phyloP scores from a whole-genome alignment of 495 filamentous ascomycete genomes.

The Hypoxylon crocopeplum region DNA sequence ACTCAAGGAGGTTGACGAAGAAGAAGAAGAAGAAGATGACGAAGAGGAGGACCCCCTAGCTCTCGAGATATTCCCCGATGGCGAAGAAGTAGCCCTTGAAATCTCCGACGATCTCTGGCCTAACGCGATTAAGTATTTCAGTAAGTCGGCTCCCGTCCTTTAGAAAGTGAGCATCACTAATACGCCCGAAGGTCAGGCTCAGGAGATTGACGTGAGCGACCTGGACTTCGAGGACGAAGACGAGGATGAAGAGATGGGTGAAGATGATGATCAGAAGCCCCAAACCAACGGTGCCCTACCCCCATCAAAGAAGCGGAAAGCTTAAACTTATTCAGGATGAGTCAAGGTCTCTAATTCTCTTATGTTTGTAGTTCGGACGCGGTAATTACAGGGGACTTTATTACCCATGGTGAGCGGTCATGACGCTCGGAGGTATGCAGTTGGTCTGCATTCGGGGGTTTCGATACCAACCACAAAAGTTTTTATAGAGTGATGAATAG shows the following conservation, averaged over 20 bases:
- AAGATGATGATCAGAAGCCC: conserved; percentile 46
- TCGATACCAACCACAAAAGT: conserved; percentile 23
- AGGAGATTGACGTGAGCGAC: conserved; percentile 67
- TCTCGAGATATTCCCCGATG: conserved; percentile 80
- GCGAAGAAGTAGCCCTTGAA: conserved; percentile 78
- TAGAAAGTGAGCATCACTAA: conserved; percentile 9
- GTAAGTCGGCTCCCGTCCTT: conserved; percentile 58
- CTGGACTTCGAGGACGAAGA: conserved; percentile 65
- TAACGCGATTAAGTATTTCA: conserved; percentile 86
- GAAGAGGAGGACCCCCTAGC: conserved; percentile 60
- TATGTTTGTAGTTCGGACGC: conserved; percentile 9
- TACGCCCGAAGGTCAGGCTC: conserved; percentile 59
- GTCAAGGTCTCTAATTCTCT: conserved; percentile 18
- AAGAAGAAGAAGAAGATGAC: conserved; percentile 61
- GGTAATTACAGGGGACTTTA: not conserved
- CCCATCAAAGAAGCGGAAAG: conserved; percentile 36
- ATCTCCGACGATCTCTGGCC: conserved; percentile 89
- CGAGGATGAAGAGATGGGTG: conserved; percentile 41
- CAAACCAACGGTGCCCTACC: conserved; percentile 54
- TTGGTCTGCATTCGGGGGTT: conserved; percentile 4
- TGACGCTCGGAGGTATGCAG: not conserved
- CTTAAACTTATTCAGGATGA: conserved; percentile 17
- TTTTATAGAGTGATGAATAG: conserved; percentile 8
- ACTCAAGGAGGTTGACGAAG: conserved; percentile 58
- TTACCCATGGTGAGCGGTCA: conserved; percentile 1